Evolutionary conservation across 2,329 filamentous ascomycete species (phyloP), one percentile per base, ranked within the genome.

Genomic region (Colletotrichum gloeosporioides): DNA sequence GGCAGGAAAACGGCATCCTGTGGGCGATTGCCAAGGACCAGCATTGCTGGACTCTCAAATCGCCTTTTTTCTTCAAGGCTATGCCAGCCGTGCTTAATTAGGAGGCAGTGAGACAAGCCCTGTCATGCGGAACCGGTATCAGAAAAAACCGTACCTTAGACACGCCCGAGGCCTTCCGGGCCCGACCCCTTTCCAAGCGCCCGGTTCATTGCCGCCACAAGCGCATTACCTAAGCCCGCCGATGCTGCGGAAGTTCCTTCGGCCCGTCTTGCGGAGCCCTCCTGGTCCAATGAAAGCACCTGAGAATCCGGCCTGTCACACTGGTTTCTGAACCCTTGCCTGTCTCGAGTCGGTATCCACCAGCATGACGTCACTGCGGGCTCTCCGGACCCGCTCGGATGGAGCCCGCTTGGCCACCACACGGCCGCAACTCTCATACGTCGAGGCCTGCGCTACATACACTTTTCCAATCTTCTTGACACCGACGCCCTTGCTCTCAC

Each of bases 301-400:
- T 31, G 59, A 25, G 4, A 31, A 15, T 25, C 18, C 31, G 13
- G 31, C 65, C 44, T 57, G n/a, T 68, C 44, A 68, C 29, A 68
- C 25, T 8, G 27, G 34, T 29, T 44, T 44, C 22, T 34, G 12
- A 36, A 62, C 57, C 69, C 36, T 22, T 53, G 39, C 25, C 31
- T 10, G 44, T 61, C 57, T 32, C 59, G 25, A 74, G 25, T 27
- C 4, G 29, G 22, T 13, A 7, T 18, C 57, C 39, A 68, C 10
- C 7, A 2, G 1, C 1, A 12, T 76, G 73, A 76, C 73, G 73
- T 76, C 73, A 76, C 69, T 73, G 22, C 69, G 73, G 73, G 34
- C 55, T 44, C 55, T 29, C 73, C 55, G 63, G 34, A 18, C 69
- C 73, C 73, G 36, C 72, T 25, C 12, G 15, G 34, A 34, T 66